These are phyloP conservation scores for Neonectria neomacrospora DNA, from an alignment of 2,329 filamentous ascomycete genomes.

Conservation along the genomic window DNA sequence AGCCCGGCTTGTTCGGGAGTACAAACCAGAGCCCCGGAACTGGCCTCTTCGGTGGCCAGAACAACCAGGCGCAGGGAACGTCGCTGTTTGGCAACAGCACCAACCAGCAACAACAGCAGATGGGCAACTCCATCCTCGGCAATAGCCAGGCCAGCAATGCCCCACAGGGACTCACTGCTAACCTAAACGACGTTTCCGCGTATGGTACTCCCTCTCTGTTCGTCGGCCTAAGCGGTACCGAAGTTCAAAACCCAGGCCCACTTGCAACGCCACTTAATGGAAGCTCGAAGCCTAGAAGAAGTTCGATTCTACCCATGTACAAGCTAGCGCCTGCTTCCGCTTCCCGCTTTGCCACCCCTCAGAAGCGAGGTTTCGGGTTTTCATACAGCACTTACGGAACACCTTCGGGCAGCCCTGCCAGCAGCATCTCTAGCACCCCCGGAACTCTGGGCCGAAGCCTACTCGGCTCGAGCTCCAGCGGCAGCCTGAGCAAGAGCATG, in stretches of 20 bases:
- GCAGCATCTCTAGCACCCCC: slow-evolving; percentile 73
- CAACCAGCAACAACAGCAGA: slow-evolving; percentile 62
- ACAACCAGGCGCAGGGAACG: slow-evolving; percentile 56
- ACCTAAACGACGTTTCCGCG: slow-evolving; percentile 84
- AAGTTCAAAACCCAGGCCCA: slow-evolving; percentile 80
- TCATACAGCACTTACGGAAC: slow-evolving; percentile 93
- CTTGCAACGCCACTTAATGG: slow-evolving; percentile 89
- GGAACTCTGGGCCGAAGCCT: slow-evolving; percentile 74
- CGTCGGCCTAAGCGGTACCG: slow-evolving; percentile 73
- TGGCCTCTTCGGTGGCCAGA: slow-evolving; percentile 65
- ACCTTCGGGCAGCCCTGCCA: slow-evolving; percentile 75
- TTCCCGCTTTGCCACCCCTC: slow-evolving; percentile 83
- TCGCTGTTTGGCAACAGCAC: slow-evolving; percentile 58
- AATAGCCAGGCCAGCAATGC: slow-evolving; percentile 60
- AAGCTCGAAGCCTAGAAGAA: slow-evolving; percentile 79
- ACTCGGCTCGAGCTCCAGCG: slow-evolving; percentile 71
- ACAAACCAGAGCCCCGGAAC: slow-evolving; percentile 57
- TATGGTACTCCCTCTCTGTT: slow-evolving; percentile 93
- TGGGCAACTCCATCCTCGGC: slow-evolving; percentile 69
- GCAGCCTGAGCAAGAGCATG: slow-evolving; percentile 85
- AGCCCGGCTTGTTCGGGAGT: slow-evolving; percentile 63
- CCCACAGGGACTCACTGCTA: slow-evolving; percentile 78
- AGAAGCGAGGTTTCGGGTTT: slow-evolving; percentile 89
- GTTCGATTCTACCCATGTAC: slow-evolving; percentile 84
- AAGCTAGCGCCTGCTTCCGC: slow-evolving; percentile 86